Percentiles rank a stretch among this genome's conserved stretches.
These are phyloP conservation scores for Macrocybe gigantea DNA, from an alignment of 768 basidiomycete genomes.

Conservation along the genomic window DNA sequence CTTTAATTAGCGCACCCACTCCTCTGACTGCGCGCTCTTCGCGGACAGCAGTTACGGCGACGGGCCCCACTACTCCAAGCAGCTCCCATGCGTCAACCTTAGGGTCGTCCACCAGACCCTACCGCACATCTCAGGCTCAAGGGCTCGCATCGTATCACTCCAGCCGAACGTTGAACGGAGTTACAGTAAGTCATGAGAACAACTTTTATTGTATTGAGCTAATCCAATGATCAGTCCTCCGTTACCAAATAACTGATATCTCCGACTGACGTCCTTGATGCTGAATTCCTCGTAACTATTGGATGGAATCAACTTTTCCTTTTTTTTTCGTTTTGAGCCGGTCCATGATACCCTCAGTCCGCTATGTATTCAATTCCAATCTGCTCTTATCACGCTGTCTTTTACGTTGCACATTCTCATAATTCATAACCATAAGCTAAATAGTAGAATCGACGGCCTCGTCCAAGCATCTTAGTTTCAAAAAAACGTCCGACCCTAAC, in stretches of 20 bases:
- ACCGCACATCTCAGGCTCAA: constrained; percentile 64
- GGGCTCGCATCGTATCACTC: constrained; percentile 70
- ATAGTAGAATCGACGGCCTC: constrained; percentile 39
- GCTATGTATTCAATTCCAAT: constrained; percentile 28
- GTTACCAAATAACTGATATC: constrained; percentile 30
- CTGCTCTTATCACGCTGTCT: constrained; percentile 28
- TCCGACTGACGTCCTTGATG: constrained; percentile 11
- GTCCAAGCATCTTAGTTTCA: constrained; percentile 44
- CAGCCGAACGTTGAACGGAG: constrained; percentile 66
- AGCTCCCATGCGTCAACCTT: constrained; percentile 48
- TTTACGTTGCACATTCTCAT: constrained; percentile 28
- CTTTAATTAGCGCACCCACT: constrained; percentile 83
- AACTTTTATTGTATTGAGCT: background rate
- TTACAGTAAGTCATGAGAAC: constrained; percentile 44
- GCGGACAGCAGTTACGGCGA: constrained; percentile 44
- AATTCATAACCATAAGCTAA: constrained; percentile 5
- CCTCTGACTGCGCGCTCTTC: constrained; percentile 76
- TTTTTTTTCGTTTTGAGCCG: constrained; percentile 23
- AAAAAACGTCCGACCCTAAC: constrained; percentile 43
- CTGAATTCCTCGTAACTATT: constrained; percentile 15
- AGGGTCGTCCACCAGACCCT: constrained; percentile 58
- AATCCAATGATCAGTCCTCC: constrained; percentile 26
- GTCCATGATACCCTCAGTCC: constrained; percentile 36
- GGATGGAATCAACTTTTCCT: constrained; percentile 12
- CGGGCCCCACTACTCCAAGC: constrained; percentile 54